Evolutionary conservation across 495 filamentous ascomycete species (phyloP), one percentile per base, ranked within the genome.

Genomic region (Pseudomonodictys pantanalensis): DNA sequence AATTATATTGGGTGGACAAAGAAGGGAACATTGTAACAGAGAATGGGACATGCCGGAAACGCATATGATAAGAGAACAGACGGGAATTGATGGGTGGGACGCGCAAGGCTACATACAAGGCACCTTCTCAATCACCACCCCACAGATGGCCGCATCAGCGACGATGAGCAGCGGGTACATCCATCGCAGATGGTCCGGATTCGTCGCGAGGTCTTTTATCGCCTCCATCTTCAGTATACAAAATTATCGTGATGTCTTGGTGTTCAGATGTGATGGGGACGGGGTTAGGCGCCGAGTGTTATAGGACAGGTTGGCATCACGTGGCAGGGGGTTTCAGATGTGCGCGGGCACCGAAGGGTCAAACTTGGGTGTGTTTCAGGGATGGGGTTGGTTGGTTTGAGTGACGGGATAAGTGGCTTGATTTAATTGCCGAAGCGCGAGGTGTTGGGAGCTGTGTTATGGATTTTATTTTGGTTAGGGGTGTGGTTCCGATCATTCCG

Each of bases 81-180:
- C n/a, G n/a, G n/a, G n/a, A n/a, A n/a, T n/a, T n/a, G n/a, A n/a
- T n/a, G n/a, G n/a, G n/a, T n/a, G n/a, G n/a, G n/a, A n/a, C n/a
- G n/a, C n/a, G n/a, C n/a, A n/a, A n/a, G 55, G 61, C 17, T 10
- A 58, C 86, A 76, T 78, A 97, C 92, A 98, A 35, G 92, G 84
- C 51, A 97, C 81, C 68, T 86, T 93, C 80, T 81, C 83, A 56
- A 97, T 90, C 56, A 97, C 81, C 26, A 89, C 70, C 20, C 72
- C 79, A 69, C 85, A 91, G 17, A 97, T 81, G 25, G 81, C 66
- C 3, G 86, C 85, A 68, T 97, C 93, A 38, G 78, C 76, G n/a
- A 86, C 63, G 49, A 96, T 74, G 2, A 97, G 77, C 0, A 86
- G 71, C 2, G 88, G 85, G 4, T 81, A 77, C 45, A 87, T 73